Evolutionary conservation across 805 yeast species (phyloP).

Genomic region (Yarrowia keelungensis): DNA sequence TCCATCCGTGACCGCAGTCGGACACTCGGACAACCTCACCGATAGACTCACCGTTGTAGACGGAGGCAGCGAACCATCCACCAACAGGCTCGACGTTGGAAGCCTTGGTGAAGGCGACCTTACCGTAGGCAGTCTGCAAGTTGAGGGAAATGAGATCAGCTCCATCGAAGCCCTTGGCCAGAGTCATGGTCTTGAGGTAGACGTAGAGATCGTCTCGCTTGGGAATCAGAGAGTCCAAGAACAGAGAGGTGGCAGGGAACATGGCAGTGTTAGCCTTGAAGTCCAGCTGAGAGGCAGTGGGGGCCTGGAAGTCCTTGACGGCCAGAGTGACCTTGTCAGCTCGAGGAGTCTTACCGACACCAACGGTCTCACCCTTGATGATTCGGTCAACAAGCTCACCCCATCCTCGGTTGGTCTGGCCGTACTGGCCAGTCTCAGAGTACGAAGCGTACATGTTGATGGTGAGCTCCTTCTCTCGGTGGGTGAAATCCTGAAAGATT

Average conservation of each 20-base stretch:
- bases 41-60: constrained; percentile 70
- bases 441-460: constrained; percentile 76
- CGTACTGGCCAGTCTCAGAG: constrained; percentile 55
- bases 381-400: constrained; percentile 84
- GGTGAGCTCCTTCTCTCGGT: constrained; percentile 69
- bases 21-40: constrained; percentile 73
- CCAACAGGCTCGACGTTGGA: constrained; percentile 62
- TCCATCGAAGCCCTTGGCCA: constrained; percentile 40
- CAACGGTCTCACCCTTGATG: constrained; percentile 65
- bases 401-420: constrained; percentile 75
- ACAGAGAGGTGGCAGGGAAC: constrained; percentile 57
- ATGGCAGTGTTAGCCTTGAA: constrained; percentile 58
- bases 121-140: constrained; percentile 59
- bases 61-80: constrained; percentile 76
- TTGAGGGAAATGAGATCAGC: constrained; percentile 58
- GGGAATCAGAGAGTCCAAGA: constrained; percentile 43
- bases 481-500: constrained; percentile 70
- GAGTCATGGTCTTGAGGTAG: constrained; percentile 43
- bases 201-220: constrained; percentile 44
- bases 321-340: constrained; percentile 74
- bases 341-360: constrained; percentile 77
- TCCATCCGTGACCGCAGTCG: constrained; percentile 57
- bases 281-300: constrained; percentile 48
- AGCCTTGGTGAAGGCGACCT: constrained; percentile 67
- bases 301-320: constrained; percentile 71